Conservation (phyloP, 352 stramenopile species). For the Phytopythium mirpurense region DNA sequence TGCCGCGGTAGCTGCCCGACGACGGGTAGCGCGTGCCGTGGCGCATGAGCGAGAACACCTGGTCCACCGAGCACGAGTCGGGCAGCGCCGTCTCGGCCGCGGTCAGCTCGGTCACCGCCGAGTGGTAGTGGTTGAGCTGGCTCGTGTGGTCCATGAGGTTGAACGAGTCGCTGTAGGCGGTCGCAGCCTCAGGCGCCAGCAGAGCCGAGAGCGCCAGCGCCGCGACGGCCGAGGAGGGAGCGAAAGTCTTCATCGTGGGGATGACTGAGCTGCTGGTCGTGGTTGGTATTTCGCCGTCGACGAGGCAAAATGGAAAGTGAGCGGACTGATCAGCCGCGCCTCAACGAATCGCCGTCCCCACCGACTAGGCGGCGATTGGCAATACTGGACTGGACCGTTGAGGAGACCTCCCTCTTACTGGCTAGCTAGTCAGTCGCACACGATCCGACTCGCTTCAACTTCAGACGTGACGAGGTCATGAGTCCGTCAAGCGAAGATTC, state of each 20-base stretch:
- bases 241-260: slow-evolving; percentile 26
- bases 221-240: slow-evolving; percentile 7
- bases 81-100: slow-evolving; percentile 32
- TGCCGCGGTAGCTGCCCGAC: slow-evolving; percentile 38
- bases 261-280: neutral
- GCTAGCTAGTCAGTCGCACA: neutral
- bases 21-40: slow-evolving; percentile 56
- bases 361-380: neutral
- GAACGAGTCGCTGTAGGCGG: slow-evolving; percentile 34
- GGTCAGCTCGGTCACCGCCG: slow-evolving; percentile 31
- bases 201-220: slow-evolving; percentile 12
- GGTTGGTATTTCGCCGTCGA: slow-evolving; percentile 5
- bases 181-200: slow-evolving; percentile 6
- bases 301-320: slow-evolving; percentile 20
- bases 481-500: neutral
- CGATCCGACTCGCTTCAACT: neutral
- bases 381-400: no score
- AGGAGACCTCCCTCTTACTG: no score
- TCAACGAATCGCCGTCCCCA: neutral
- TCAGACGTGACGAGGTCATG: neutral
- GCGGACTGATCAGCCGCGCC: neutral
- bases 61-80: slow-evolving; percentile 36
- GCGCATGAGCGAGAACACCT: slow-evolving; percentile 43
- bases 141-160: slow-evolving; percentile 57
- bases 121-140: slow-evolving; percentile 55